These are phyloP conservation scores for Sphagnum contortum DNA, from an alignment of 225 moss, liverwort and hornwort genomes.

Conservation along the genomic window DNA sequence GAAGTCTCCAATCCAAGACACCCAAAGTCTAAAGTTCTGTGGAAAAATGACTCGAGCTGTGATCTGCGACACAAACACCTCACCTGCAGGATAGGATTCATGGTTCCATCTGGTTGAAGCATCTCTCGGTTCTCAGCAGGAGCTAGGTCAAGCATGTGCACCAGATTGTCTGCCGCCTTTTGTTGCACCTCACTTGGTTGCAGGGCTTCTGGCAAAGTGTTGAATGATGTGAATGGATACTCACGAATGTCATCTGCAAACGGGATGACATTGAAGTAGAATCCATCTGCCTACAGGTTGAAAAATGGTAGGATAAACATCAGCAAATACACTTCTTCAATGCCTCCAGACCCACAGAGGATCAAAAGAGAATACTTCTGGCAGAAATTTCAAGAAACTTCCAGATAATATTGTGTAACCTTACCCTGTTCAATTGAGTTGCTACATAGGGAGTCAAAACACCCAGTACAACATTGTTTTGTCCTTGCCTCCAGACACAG, in stretches of 20 bases:
- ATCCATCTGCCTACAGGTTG: constrained; percentile 60
- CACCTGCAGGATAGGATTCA: constrained; percentile 86
- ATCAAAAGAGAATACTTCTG: too few species aligned
- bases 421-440: constrained; percentile 65
- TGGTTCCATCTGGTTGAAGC: constrained; percentile 70
- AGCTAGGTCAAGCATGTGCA: constrained; percentile 68
- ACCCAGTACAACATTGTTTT: constrained; percentile 75
- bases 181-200: constrained; percentile 71
- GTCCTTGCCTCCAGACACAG: constrained; percentile 91
- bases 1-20: too few species aligned
- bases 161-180: constrained; percentile 79
- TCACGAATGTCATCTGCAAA: constrained; percentile 85
- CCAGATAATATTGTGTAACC: constrained; percentile 5
- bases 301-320: constrained; percentile 5
- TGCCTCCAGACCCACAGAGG: too few species aligned
- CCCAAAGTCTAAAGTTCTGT: too few species aligned
- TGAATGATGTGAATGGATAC: constrained; percentile 62
- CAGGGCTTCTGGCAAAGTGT: constrained; percentile 43
- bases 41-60: too few species aligned
- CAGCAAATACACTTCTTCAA: neutral
- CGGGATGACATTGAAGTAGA: constrained; percentile 90
- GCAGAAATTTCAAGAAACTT: neutral
- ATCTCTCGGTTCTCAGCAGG: constrained; percentile 54
- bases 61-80: neutral
- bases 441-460: constrained; percentile 63